Conservation (phyloP, 768 basidiomycete species). For the Termitomyces sp. region DNA sequence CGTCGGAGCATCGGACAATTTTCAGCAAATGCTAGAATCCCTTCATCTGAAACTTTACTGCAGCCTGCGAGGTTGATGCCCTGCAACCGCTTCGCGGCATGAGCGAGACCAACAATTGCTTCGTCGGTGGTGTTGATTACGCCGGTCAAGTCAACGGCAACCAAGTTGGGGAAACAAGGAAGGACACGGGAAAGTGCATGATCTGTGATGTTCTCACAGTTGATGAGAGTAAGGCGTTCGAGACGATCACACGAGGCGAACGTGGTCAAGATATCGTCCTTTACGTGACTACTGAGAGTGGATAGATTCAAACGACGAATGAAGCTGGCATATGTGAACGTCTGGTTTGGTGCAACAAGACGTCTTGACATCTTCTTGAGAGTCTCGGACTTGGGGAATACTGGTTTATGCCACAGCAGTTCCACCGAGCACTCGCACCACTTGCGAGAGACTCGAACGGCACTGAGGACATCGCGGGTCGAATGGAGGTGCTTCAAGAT, state of each 20-base stretch:
- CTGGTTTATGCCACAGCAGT: slow-evolving; percentile 91
- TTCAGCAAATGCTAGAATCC: slow-evolving; percentile 72
- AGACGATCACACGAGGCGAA: slow-evolving; percentile 76
- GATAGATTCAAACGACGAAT: slow-evolving; percentile 91
- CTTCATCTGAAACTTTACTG: slow-evolving; percentile 73
- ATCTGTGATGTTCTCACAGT: slow-evolving; percentile 68
- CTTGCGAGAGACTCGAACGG: slow-evolving; percentile 78
- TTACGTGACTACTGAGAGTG: slow-evolving; percentile 64
- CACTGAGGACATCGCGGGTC: slow-evolving; percentile 68
- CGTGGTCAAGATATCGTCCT: slow-evolving; percentile 69
- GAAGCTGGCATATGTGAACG: slow-evolving; percentile 86
- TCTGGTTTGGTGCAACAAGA: slow-evolving; percentile 60
- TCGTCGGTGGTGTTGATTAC: slow-evolving; percentile 68
- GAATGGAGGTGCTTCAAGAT: slow-evolving; percentile 83
- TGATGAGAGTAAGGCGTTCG: slow-evolving; percentile 86
- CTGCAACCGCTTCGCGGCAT: slow-evolving; percentile 72
- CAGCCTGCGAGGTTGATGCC: slow-evolving; percentile 92
- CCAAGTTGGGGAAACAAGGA: slow-evolving; percentile 68
- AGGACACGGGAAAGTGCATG: slow-evolving; percentile 64
- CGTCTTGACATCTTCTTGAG: slow-evolving; percentile 79
- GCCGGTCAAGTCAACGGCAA: slow-evolving; percentile 83
- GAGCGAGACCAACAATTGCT: slow-evolving; percentile 70
- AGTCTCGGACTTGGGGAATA: slow-evolving; percentile 64
- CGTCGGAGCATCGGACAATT: slow-evolving; percentile 79
- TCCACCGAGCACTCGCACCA: slow-evolving; percentile 98